These are phyloP conservation scores for Lunularia cruciata DNA, from an alignment of 225 moss, liverwort and hornwort species.

Conservation along the genomic window DNA sequence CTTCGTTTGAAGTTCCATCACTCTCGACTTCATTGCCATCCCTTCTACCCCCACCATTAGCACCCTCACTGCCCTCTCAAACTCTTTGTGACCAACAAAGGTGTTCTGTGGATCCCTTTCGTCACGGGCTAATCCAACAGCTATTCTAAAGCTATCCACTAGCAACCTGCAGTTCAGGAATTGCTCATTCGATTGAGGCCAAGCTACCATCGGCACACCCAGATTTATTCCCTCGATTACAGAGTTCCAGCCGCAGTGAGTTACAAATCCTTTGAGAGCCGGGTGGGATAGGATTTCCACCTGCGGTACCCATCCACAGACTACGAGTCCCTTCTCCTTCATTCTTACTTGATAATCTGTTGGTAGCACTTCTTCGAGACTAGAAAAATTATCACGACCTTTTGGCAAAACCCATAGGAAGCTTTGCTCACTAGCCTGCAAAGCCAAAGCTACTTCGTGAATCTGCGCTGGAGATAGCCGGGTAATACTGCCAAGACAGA, in stretches of 20 bases:
- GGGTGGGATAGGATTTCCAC: constrained; percentile 32
- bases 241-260: constrained; percentile 51
- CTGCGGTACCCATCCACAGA: constrained; percentile 34
- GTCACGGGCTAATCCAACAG: background rate
- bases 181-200: constrained; percentile 36
- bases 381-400: background rate
- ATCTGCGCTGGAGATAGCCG: background rate
- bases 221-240: constrained; percentile 26
- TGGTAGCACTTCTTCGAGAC: background rate
- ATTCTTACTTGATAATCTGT: constrained; percentile 36
- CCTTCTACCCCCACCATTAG: constrained; percentile 4
- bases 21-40: background rate
- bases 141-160: constrained; percentile 9
- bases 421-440: constrained; percentile 19
- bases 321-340: constrained; percentile 32
- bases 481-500: constrained; percentile 7
- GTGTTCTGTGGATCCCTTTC: no score
- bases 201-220: constrained; percentile 38
- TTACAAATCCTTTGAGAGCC: constrained; percentile 32
- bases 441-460: background rate
- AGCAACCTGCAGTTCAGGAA: constrained; percentile 32
- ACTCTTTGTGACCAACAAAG: background rate
- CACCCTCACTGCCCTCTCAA: background rate
- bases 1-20: background rate
- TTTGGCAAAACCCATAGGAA: constrained; percentile 3